Evolutionary conservation across 768 basidiomycete species (phyloP), one percentile per base, ranked within the genome.

Genomic region (Strobilomyces echinocephalus): DNA sequence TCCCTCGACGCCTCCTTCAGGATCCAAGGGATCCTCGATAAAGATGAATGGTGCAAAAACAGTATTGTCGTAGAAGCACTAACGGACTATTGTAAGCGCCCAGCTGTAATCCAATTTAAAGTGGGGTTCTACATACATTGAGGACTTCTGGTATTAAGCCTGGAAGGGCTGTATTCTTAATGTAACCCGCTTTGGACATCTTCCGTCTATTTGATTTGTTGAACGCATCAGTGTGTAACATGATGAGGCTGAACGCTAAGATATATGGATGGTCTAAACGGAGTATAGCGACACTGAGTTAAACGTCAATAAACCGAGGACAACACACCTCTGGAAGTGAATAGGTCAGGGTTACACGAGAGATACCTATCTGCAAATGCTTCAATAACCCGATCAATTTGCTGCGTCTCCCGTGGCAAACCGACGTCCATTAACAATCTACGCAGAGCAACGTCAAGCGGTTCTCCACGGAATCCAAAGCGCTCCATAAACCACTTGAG

Each of bases 181-280:
- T 76, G 65, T 98, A 99, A 65, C 95, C 95, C 2, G 83, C 77
- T 69, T 95, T 97, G 35, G 87, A 83, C 97, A 99, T 99, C 74
- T 98, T 98, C 49, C 84, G 86, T 73, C 89, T 97, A 73, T 98
- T 98, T 57, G 91, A 91, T 71, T 88, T 91, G 73, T 99, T 99
- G 78, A 98, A 98, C 6, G 88, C 91, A 66, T 99, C 97, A 16
- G 97, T 99, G 67, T 98, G 95, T 46, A 97, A 76, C 95, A 99
- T 98, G 62, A 98, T 97, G 65, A 97, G 76, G 62, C 95, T 97
- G 73, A 97, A 98, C 12, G 95, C 93, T 44, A 98, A 76, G 48
- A 98, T 89, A 71, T 98, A 97, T 11, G 95, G 89, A 62, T 95
- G 87, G 64, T 97, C 94, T 95, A 57, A 21, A 35, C 31, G 39